These are phyloP conservation scores for Termitomyces sp. DNA, from an alignment of 768 basidiomycete species.

Conservation along the genomic window DNA sequence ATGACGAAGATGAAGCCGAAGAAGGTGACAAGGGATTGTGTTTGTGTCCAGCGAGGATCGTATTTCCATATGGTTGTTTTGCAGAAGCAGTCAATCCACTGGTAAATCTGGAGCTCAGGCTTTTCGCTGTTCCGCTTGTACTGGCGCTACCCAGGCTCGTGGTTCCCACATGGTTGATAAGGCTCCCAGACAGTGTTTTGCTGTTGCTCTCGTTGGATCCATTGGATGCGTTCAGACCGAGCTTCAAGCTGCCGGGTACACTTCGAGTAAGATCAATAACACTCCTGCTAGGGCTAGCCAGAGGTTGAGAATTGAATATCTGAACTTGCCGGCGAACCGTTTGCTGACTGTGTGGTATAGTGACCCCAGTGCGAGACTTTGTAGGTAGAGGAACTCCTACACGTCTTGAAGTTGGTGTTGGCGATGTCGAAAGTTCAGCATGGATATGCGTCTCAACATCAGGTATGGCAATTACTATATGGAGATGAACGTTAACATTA, in stretches of 20 bases:
- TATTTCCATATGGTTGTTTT: constrained; percentile 13
- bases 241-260: constrained; percentile 23
- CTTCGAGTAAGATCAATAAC: constrained; percentile 24
- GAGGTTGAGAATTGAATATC: constrained; percentile 80
- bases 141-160: constrained; percentile 20
- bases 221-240: constrained; percentile 21
- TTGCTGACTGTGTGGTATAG: constrained; percentile 53
- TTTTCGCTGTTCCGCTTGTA: constrained; percentile 27
- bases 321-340: constrained; percentile 63
- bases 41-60: constrained; percentile 11
- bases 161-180: constrained; percentile 36
- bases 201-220: constrained; percentile 31
- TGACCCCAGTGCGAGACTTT: constrained; percentile 57
- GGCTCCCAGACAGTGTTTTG: constrained; percentile 34
- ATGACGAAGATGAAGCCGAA: constrained; percentile 51
- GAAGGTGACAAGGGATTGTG: constrained; percentile 25
- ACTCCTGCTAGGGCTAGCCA: constrained; percentile 53
- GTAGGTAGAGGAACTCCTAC: constrained; percentile 76
- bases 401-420: constrained; percentile 72
- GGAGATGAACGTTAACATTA: constrained; percentile 25
- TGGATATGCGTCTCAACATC: constrained; percentile 73
- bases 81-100: constrained; percentile 33
- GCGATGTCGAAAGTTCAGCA: constrained; percentile 62
- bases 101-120: constrained; percentile 37
- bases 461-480: constrained; percentile 78